Base-by-base conservation (phyloP, 345 rosid species). In the Gossypium thurberi region DNA sequence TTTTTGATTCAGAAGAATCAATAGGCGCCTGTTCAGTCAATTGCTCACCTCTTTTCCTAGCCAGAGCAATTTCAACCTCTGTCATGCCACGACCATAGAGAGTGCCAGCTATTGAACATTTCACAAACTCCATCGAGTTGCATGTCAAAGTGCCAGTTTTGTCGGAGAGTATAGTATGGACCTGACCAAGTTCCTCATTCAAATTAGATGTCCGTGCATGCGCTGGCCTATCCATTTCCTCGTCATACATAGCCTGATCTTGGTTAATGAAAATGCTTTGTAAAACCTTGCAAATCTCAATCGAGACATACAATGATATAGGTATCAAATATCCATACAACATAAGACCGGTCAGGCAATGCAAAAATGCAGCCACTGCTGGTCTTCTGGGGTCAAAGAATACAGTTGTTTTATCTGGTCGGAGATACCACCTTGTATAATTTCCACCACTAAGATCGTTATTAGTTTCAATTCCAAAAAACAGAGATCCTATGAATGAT, bases 101-200 rank as follows among this genome's bases (percentile, higher is more conserved):
- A 26, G 67, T 76, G 60, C 97, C 98, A 59, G 88, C 85, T 42
- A 94, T 85, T 0, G 97, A 94, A 74, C 97, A 92, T 82, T 87
- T 92, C 75, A 90, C 91, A 83, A 94, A 92, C 82, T 92, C 98
- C 98, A 94, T 92, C 10, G 91, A 92, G 71, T 94, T 94, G 59
- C 98, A 92, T 52, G 97, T 94, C 84, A 94, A 70, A 76, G 98
- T 94, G 61, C 98, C 97, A 10, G 98, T 94, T 78, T 94, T 94
- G 71, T 94, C 98, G 0, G 98, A 92, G n/a, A 94, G 85, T 53
- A 94, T 73, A 1, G 88, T 88, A 80, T 84, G 83, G 25, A 92
- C 86, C 83, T 94, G 97, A 72, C 98, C 98, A 47, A 94, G 95
- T 69, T 94, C 98, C 85, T 94, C 98, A 72, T 92, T 92, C 47